Evolutionary conservation across 1,139 yeast species (phyloP).

Genomic region (Suhomyces ambrosiae): DNA sequence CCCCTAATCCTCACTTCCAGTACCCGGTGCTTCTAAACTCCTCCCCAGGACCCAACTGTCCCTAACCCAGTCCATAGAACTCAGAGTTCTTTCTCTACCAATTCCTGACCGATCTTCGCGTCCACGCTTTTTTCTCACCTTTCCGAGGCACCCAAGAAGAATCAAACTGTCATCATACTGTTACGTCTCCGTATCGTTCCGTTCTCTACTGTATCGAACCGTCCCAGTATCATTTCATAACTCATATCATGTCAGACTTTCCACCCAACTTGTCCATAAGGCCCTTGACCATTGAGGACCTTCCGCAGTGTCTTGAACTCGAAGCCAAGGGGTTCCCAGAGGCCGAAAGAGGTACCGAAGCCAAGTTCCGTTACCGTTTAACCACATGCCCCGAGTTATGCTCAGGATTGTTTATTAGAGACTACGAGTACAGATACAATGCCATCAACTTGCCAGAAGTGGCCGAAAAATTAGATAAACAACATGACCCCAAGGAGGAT

Average conservation of each 20-base stretch:
- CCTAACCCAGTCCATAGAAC: too few species aligned
- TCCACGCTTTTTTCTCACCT: slow-evolving; percentile 6
- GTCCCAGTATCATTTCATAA: not conserved
- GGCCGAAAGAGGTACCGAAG: slow-evolving; percentile 64
- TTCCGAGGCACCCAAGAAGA: not conserved
- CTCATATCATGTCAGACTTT: slow-evolving; percentile 28
- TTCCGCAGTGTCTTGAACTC: slow-evolving; percentile 58
- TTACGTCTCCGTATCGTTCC: not conserved
- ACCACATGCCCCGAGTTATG: slow-evolving; percentile 86
- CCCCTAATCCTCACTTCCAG: too few species aligned
- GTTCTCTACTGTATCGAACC: too few species aligned
- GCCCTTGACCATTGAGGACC: slow-evolving; percentile 74
- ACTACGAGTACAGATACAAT: slow-evolving; percentile 50
- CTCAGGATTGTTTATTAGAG: slow-evolving; percentile 81
- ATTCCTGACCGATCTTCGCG: too few species aligned
- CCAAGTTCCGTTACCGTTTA: slow-evolving; percentile 69
- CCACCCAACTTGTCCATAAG: slow-evolving; percentile 74
- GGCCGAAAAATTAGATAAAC: slow-evolving; percentile 37
- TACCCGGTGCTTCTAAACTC: too few species aligned
- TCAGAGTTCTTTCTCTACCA: too few species aligned
- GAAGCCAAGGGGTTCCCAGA: slow-evolving; percentile 75
- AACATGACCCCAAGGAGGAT: slow-evolving; percentile 27
- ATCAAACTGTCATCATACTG: not conserved
- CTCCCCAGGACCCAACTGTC: too few species aligned
- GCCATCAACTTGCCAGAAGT: slow-evolving; percentile 49